Evolutionary conservation across 225 moss, liverwort and hornwort species (phyloP), one percentile per base, ranked within the genome.

Genomic region (Marchantia polymorpha): DNA sequence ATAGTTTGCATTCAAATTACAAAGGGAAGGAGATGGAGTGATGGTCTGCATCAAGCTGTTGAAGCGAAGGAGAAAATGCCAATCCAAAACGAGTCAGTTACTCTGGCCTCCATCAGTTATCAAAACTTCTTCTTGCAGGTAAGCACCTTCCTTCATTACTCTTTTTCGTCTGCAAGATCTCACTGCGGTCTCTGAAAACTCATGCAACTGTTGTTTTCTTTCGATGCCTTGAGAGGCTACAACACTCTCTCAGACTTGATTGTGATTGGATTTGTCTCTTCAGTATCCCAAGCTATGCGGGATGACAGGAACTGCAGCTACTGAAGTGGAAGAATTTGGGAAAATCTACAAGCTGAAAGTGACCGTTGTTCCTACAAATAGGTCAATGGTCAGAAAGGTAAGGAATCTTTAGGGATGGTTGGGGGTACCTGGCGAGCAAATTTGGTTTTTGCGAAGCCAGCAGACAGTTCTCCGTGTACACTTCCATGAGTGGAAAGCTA

Each of bases 221-320:
- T 30, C 66, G 20, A 20, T 61, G 60, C 22, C 3, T 7, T 22
- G 7, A 7, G 16, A 3, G 5, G 0, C 50, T n/a, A n/a, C n/a
- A n/a, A n/a, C n/a, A n/a, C n/a, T n/a, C n/a, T n/a, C n/a, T 48
- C 20, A 48, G 22, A 20, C 1, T 48, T 30, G 20, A 50, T 20
- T 69, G 10, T 5, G 13, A 14, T 19, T 64, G 8, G 29, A 39
- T 69, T 75, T 9, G 74, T 64, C 90, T 27, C 87, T 93, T 77
- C 96, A 94, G 92, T 97, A 97, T 67, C 92, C 91, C 68, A 94
- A 86, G 82, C 82, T 97, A 22, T 97, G 94, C 81, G 94, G 96
- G 53, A 97, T 97, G 96, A 97, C 96, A 8, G 96, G 96, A 80
- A 97, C 96, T 83, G 96, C 96, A 73, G 96, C 96, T 76, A 97